Conservation (phyloP, 495 filamentous ascomycete species). For the Neurospora cerealis region DNA sequence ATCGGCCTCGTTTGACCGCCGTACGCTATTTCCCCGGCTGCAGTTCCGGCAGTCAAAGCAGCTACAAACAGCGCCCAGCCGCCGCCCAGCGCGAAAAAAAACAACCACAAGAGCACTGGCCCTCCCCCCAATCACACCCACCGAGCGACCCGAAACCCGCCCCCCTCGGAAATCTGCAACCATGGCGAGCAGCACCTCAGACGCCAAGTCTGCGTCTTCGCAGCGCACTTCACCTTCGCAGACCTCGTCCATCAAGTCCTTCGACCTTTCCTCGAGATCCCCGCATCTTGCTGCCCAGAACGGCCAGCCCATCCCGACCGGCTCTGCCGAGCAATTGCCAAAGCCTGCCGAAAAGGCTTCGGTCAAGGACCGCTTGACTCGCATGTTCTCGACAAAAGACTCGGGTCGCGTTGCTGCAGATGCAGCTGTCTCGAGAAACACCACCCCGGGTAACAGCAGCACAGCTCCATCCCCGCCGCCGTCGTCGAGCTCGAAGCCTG, state of each 20-base stretch:
- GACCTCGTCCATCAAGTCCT: conserved; percentile 35
- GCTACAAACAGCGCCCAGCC: neutral
- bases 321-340: conserved; percentile 15
- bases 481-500: conserved; percentile 13
- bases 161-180: neutral
- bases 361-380: conserved; percentile 38
- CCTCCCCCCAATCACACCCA: conserved; percentile 3
- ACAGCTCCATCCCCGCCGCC: conserved; percentile 7
- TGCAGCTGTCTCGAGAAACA: conserved; percentile 6
- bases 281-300: conserved; percentile 31
- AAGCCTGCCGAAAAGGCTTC: conserved; percentile 36
- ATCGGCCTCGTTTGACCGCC: neutral
- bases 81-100: neutral
- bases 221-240: conserved; percentile 27
- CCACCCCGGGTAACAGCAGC: conserved; percentile 1
- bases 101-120: neutral
- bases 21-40: neutral
- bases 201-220: conserved; percentile 26
- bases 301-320: conserved; percentile 18
- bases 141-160: neutral
- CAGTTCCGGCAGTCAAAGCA: neutral
- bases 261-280: conserved; percentile 29
- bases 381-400: conserved; percentile 43
- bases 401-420: conserved; percentile 14
- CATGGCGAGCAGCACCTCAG: conserved; percentile 16